Percentiles rank a stretch among this genome's conserved stretches.
These are phyloP conservation scores for Candida awuae DNA, from an alignment of 805 yeast genomes.

Conservation along the genomic window DNA sequence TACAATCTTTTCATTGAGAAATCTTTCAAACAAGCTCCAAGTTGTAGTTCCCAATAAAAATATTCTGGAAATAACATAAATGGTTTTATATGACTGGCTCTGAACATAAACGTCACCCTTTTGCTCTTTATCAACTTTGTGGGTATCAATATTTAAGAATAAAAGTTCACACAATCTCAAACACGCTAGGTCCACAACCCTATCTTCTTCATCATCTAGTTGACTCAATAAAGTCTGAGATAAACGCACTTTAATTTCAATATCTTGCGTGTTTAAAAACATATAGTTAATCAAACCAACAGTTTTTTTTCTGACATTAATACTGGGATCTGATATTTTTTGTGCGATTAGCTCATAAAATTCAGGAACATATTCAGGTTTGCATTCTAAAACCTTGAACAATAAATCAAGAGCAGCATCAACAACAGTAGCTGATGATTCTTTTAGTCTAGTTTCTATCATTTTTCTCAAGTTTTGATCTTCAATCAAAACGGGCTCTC, in stretches of 20 bases:
- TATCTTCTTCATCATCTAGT: slow-evolving; percentile 65
- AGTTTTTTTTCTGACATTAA: slow-evolving; percentile 57
- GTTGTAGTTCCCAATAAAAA: slow-evolving; percentile 32
- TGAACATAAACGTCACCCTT: neutral
- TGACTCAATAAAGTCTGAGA: slow-evolving; percentile 46
- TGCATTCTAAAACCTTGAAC: slow-evolving; percentile 36
- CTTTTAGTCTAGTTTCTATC: slow-evolving; percentile 44
- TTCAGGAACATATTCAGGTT: slow-evolving; percentile 38
- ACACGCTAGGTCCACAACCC: slow-evolving; percentile 37
- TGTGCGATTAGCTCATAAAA: slow-evolving; percentile 44
- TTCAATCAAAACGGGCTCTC: slow-evolving; percentile 44
- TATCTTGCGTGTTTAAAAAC: slow-evolving; percentile 31
- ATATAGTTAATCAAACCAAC: slow-evolving; percentile 43
- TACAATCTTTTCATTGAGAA: slow-evolving; percentile 38
- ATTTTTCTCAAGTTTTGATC: slow-evolving; percentile 44
- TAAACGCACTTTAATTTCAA: slow-evolving; percentile 32
- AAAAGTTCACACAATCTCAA: slow-evolving; percentile 31
- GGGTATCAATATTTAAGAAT: slow-evolving; percentile 20
- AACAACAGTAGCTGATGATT: slow-evolving; percentile 62
- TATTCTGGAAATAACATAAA: slow-evolving; percentile 30
- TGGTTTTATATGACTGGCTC: slow-evolving; percentile 1
- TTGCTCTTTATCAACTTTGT: neutral
- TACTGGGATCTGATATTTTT: slow-evolving; percentile 49
- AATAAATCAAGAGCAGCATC: slow-evolving; percentile 70
- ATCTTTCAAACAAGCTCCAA: slow-evolving; percentile 39